Conservation (phyloP, 805 yeast species). For the Starmerella apicola region DNA sequence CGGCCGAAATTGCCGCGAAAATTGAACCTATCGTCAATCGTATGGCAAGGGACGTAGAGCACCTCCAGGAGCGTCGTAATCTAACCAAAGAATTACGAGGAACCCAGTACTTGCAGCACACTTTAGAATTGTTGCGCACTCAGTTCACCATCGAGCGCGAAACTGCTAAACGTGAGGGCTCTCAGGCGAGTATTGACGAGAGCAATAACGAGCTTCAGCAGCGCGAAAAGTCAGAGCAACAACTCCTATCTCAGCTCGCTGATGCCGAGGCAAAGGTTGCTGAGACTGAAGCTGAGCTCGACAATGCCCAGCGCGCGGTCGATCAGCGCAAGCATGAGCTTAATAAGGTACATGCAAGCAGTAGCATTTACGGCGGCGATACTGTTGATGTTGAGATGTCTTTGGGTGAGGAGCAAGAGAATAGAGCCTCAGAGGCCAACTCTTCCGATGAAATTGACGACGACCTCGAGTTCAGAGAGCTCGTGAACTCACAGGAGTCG, state of each 20-base stretch:
- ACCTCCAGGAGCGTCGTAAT: slow-evolving; percentile 55
- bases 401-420: no score
- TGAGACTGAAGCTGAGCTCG: slow-evolving; percentile 11
- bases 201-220: slow-evolving; percentile 6
- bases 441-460: no score
- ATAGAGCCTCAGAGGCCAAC: no score
- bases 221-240: slow-evolving; percentile 7
- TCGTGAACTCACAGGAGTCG: no score
- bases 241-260: slow-evolving; percentile 5
- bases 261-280: slow-evolving; percentile 10
- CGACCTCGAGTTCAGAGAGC: not conserved
- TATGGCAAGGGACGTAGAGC: slow-evolving; percentile 67
- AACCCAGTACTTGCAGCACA: slow-evolving; percentile 61
- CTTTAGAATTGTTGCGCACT: slow-evolving; percentile 40
- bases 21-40: slow-evolving; percentile 64
- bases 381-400: not conserved
- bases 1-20: slow-evolving; percentile 52
- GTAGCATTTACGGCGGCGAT: not conserved
- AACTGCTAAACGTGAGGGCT: not conserved
- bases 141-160: slow-evolving; percentile 3
- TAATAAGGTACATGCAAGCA: not conserved
- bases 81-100: slow-evolving; percentile 57
- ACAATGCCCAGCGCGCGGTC: slow-evolving; percentile 6
- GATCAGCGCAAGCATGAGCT: not conserved
- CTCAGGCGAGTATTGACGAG: not conserved